Base-by-base conservation (phyloP, 1,284 basidiomycete species). In the Leccinum pachyderme region DNA sequence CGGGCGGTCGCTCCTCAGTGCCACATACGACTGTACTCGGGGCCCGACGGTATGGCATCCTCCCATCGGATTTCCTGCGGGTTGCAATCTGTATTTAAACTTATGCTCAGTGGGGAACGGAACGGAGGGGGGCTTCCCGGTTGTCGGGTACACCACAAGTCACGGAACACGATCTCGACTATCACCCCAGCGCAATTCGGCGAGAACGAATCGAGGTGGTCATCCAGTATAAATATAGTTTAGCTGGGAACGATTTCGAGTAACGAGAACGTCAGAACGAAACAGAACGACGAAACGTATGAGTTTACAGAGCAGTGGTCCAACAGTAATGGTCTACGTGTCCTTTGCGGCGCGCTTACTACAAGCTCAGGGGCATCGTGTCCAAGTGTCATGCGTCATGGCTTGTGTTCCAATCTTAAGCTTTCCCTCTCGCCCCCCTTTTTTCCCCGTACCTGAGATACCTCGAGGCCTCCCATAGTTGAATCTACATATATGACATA, bases 401-500 rank as follows among this genome's bases (percentile, higher is more conserved):
- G 33, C 33, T 35, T 39, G 37, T 39, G 37, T 2, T n/a, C 11
- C 37, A 8, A 39, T 39, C 37, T 22, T n/a, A 11, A 39, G 9
- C 18, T 18, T 39, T 39, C 3, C 44, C 25, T 45, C 25, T 28
- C 44, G 44, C 44, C 7, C 28, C 44, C 28, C 28, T 45, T 15
- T 45, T 45, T 9, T 28, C 15, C 25, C 44, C 25, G 46, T 60
- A 29, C 46, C 56, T 41, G 35, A 41, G 28, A 24, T 13, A n/a
- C 39, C 25, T 57, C 43, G 25, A 52, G 29, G n/a, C 6, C 5
- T 44, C 22, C 33, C 6, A 22, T 33, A 41, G 41, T 12, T 7
- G 35, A 33, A 33, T 22, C n/a, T 31, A 5, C n/a, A n/a, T n/a
- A 18, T 18, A 18, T 18, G 18, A 18, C 18, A 18, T 18, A 18